Evolutionary conservation across 1,284 basidiomycete genomes (phyloP).

Genomic region (Dichomitus squalens): DNA sequence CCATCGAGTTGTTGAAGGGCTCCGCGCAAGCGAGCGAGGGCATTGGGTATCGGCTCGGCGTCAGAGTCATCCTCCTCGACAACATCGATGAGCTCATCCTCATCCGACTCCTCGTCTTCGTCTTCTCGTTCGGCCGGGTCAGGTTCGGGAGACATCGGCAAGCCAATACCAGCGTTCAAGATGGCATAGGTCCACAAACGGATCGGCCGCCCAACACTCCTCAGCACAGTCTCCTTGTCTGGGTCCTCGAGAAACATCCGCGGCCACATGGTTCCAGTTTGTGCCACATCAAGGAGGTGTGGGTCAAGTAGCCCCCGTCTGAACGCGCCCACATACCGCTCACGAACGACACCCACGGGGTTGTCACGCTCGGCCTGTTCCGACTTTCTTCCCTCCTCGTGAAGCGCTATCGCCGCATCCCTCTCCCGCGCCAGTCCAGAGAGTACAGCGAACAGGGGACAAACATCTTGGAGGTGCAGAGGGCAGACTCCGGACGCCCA

Average conservation of each 20-base stretch:
- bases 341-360: conserved; percentile 39
- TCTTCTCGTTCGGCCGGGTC: conserved; percentile 27
- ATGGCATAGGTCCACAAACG: conserved; percentile 71
- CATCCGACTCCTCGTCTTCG: conserved; percentile 45
- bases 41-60: conserved; percentile 51
- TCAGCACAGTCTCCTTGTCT: conserved; percentile 63
- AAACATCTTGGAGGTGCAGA: conserved; percentile 56
- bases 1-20: conserved; percentile 60
- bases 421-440: conserved; percentile 37
- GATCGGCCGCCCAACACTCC: conserved; percentile 62
- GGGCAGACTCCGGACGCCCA: conserved; percentile 60
- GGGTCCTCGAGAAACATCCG: conserved; percentile 76
- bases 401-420: background rate
- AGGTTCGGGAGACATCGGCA: conserved; percentile 38
- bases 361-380: conserved; percentile 32
- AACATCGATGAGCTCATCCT: conserved; percentile 65
- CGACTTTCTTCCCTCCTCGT: conserved; percentile 11
- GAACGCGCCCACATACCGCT: conserved; percentile 63
- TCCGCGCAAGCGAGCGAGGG: conserved; percentile 68
- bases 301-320: conserved; percentile 59
- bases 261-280: conserved; percentile 68
- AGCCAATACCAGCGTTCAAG: conserved; percentile 64
- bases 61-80: conserved; percentile 50
- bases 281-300: conserved; percentile 59
- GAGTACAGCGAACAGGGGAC: conserved; percentile 54